A percentile compares a stretch with the other conserved stretches of the same genome.
Evolutionary conservation across 352 stramenopile species (phyloP).

Genomic region (Elongisporangium senticosum): DNA sequence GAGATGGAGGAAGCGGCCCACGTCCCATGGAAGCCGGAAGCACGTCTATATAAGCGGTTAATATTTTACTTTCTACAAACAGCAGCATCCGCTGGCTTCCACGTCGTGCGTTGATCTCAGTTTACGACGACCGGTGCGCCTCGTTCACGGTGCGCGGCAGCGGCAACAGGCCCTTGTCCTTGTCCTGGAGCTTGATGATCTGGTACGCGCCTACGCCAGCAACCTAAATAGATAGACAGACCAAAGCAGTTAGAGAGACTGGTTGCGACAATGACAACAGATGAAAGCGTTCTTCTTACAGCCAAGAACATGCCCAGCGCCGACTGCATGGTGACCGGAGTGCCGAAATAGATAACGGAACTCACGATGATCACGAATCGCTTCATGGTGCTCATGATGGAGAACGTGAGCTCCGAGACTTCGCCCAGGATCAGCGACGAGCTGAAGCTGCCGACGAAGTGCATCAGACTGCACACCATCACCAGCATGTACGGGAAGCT

Average conservation of each 20-base stretch:
- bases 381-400: conserved; percentile 89
- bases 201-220: conserved; percentile 74
- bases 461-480: conserved; percentile 76
- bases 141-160: conserved; percentile 48
- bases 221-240: conserved; percentile 20
- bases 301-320: conserved; percentile 68
- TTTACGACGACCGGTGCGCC: conserved; percentile 3
- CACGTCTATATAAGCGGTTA: conserved; percentile 18
- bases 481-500: conserved; percentile 74
- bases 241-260: not conserved
- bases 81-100: not conserved
- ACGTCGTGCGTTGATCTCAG: not conserved
- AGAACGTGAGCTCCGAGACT: conserved; percentile 85
- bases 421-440: conserved; percentile 79
- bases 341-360: conserved; percentile 83
- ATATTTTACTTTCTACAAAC: conserved; percentile 12
- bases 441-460: conserved; percentile 78
- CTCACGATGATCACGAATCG: conserved; percentile 84
- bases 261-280: not conserved
- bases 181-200: conserved; percentile 66
- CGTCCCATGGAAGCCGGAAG: not conserved
- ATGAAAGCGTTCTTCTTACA: conserved; percentile 14
- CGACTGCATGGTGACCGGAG: conserved; percentile 64
- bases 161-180: conserved; percentile 30
- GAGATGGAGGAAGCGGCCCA: conserved; percentile 1